A percentile compares a stretch with the other conserved stretches of the same genome.
phyloP scores from a whole-genome alignment of 2,329 filamentous ascomycete genomes.

The Chalaropsis thielavioides region DNA sequence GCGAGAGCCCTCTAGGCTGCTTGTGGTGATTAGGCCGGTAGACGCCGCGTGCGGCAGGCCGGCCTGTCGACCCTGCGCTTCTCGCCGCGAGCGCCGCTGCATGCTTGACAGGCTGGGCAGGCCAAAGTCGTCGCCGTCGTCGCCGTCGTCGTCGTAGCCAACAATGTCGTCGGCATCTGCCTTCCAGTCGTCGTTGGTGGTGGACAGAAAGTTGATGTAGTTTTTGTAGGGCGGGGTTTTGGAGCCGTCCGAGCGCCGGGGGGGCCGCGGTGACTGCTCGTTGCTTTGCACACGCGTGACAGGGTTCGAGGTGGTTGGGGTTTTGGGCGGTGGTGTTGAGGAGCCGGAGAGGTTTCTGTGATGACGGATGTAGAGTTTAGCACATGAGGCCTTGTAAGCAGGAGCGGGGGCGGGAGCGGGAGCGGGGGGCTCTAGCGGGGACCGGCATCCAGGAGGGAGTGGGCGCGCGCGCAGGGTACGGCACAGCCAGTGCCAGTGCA shows the following conservation, averaged over 20 bases:
- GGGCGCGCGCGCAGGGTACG: too few species aligned
- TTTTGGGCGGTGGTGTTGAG: conserved; percentile 58
- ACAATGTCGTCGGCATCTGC: conserved; percentile 63
- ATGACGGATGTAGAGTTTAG: conserved; percentile 15
- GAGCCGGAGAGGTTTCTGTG: conserved; percentile 44
- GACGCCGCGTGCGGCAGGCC: conserved; percentile 4
- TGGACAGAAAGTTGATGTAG: conserved; percentile 69
- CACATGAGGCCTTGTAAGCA: background rate
- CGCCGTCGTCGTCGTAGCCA: conserved; percentile 65
- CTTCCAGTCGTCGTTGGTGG: conserved; percentile 72
- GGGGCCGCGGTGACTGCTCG: conserved; percentile 43
- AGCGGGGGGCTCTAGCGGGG: background rate
- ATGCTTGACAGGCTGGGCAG: conserved; percentile 84
- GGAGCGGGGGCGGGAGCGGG: background rate
- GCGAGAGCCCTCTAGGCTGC: conserved; percentile 25
- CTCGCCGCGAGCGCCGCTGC: conserved; percentile 53
- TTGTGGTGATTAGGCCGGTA: background rate
- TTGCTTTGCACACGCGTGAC: conserved; percentile 28
- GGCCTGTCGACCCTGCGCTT: conserved; percentile 20
- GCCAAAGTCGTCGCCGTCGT: conserved; percentile 89
- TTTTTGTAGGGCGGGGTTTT: conserved; percentile 54
- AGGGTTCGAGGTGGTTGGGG: conserved; percentile 46
- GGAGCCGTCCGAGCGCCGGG: conserved; percentile 35
- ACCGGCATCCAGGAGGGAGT: too few species aligned
- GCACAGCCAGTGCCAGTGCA: too few species aligned